A percentile compares a stretch with the other conserved stretches of the same genome.
Conservation (phyloP, 805 yeast species). For the Danielia oregonensis region DNA sequence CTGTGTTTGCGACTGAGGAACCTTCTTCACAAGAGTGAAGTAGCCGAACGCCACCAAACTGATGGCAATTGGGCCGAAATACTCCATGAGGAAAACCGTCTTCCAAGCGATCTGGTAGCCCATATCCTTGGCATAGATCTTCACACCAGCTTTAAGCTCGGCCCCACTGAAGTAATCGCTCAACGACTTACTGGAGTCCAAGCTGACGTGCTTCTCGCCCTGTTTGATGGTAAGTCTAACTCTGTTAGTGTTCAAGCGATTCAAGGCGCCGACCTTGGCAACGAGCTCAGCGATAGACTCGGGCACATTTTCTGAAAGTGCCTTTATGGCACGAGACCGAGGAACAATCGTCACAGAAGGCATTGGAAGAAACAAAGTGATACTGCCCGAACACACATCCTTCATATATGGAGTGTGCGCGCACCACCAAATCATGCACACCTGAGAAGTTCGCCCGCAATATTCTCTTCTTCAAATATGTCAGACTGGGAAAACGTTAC, state of each 20-base stretch:
- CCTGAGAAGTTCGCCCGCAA: too few relatives aligned
- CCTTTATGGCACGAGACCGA: slow-evolving; percentile 56
- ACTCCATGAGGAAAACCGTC: slow-evolving; percentile 84
- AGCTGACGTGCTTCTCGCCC: slow-evolving; percentile 36
- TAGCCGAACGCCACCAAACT: slow-evolving; percentile 63
- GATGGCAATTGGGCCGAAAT: slow-evolving; percentile 81
- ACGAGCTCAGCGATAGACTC: slow-evolving; percentile 41
- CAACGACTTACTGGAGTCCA: slow-evolving; percentile 39
- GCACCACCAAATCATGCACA: too few relatives aligned
- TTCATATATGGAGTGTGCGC: too few relatives aligned
- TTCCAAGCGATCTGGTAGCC: slow-evolving; percentile 95
- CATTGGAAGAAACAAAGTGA: slow-evolving; percentile 28
- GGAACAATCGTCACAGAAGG: slow-evolving; percentile 50
- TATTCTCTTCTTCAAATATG: slow-evolving; percentile 24
- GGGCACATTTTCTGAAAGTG: slow-evolving; percentile 39
- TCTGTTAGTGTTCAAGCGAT: slow-evolving; percentile 28
- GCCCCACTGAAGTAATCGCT: slow-evolving; percentile 36
- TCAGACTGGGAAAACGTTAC: slow-evolving; percentile 93
- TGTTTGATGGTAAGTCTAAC: slow-evolving; percentile 25
- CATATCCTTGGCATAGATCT: slow-evolving; percentile 73
- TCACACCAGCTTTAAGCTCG: slow-evolving; percentile 38
- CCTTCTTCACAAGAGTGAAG: slow-evolving; percentile 11
- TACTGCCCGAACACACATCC: too few relatives aligned
- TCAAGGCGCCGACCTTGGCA: slow-evolving; percentile 43
- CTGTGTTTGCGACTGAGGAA: slow-evolving; percentile 46